These are phyloP conservation scores for Penicillium sp. DNA, from an alignment of 2,329 filamentous ascomycete species.

Conservation along the genomic window DNA sequence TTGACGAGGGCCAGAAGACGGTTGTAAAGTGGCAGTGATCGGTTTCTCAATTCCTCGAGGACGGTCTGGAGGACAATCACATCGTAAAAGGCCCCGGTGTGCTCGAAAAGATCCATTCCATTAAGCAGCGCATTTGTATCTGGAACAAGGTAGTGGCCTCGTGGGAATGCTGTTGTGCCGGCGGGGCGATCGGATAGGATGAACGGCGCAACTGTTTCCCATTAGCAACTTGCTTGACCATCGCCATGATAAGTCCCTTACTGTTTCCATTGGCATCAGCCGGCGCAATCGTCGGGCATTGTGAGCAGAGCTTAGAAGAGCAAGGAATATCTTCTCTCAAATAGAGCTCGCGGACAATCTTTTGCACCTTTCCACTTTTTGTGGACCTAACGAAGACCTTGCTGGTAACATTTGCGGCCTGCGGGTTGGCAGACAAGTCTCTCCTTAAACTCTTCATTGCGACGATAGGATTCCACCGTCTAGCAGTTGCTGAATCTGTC, in stretches of 20 bases:
- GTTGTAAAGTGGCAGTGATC: constrained; percentile 92
- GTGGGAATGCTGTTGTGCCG: constrained; percentile 75
- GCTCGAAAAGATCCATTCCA: constrained; percentile 96
- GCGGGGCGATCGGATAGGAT: constrained; percentile 86
- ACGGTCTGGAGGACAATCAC: constrained; percentile 97
- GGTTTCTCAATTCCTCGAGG: constrained; percentile 90
- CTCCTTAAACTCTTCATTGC: constrained; percentile 65
- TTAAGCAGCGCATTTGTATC: constrained; percentile 95
- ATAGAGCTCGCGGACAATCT: constrained; percentile 96
- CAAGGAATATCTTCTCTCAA: constrained; percentile 95
- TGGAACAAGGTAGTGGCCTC: constrained; percentile 90
- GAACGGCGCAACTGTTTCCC: constrained; percentile 67
- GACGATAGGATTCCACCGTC: constrained; percentile 16
- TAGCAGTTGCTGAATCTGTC: constrained; percentile 9
- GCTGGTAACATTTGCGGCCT: constrained; percentile 77
- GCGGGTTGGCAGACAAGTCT: constrained; percentile 53
- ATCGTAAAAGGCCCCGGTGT: constrained; percentile 87
- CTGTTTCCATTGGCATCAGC: constrained; percentile 75
- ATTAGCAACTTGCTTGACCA: constrained; percentile 21
- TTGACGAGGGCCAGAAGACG: constrained; percentile 86
- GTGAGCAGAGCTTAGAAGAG: constrained; percentile 82
- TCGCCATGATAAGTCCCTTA: constrained; percentile 39
- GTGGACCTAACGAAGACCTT: constrained; percentile 96
- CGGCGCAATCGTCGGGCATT: constrained; percentile 72
- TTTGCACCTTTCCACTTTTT: constrained; percentile 94